Evolutionary conservation across 1,284 basidiomycete species (phyloP), one percentile per base, ranked within the genome.

Genomic region (Phenoliferia sp.): DNA sequence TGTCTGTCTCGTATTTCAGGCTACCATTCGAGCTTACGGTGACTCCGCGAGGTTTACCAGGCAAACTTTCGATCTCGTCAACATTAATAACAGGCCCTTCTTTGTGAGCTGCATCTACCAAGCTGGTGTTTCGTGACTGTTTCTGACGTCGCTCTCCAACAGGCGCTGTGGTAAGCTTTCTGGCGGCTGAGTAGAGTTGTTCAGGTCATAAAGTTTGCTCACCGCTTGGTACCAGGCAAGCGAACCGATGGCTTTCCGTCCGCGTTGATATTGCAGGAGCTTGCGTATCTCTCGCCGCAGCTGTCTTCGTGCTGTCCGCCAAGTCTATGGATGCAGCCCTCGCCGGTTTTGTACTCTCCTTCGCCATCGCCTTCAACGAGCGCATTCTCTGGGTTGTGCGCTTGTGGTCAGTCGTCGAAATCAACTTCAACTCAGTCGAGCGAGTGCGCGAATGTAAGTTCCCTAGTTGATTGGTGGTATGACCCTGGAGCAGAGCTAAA

Each of bases 21-120:
- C 79, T 0, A 82, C 82, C 0, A 82, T 85, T 48, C 78, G 84
- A 33, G 81, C 83, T 0, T 84, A 82, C 64, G 82, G 81, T 59
- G 83, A 83, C 62, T 77, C 78, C 26, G 78, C 79, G 5, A 77
- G 82, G 12, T 83, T 84, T 76, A 78, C 80, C 57, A 66, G 77
- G 32, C 79, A 81, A 62, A 73, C 82, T 28, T 77, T 83, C 69
- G 63, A 77, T 12, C 78, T 80, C 29, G 67, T 83, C 29, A 82
- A 85, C 71, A 78, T 52, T 77, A 82, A 82, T 70, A 80, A 80
- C 73, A 77, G 70, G 63, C 76, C 77, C 50, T 73, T 75, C 61
- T n/a, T n/a, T n/a, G n/a, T n/a, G n/a, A n/a, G n/a, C n/a, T n/a
- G n/a, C n/a, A n/a, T n/a, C 74, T 77, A 61, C 73, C 71, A n/a